Evolutionary conservation across 129 eudicot species (phyloP), one percentile per base, ranked within the genome.

Genomic region (Ambrosia trifida): DNA sequence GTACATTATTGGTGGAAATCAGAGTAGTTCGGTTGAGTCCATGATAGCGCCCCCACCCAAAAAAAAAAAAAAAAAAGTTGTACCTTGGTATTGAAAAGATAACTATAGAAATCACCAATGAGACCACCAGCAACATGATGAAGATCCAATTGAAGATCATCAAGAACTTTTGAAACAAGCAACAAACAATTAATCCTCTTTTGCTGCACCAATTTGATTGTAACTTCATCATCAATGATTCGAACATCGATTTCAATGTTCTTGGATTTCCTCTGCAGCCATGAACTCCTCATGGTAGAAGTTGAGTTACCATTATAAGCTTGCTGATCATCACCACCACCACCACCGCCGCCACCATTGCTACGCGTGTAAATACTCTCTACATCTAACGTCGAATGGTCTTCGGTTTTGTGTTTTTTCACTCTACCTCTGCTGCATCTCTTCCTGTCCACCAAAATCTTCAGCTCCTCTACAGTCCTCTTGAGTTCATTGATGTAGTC

Each of bases 111-210:
- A 70, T 95, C 99, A 24, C 99, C 99, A 64, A 90, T 83, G 6
- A 90, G 86, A 43, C 99, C 99, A 46, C 99, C 99, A 20, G 96
- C 99, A 76, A 95, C 99, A 88, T 95, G 97, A 58, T 86, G 91
- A 13, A 95, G 84, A 84, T 95, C 99, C 58, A 95, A 50, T 78
- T 90, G 94, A 69, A 95, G 88, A 61, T 95, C 99, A 76, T 95
- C 96, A 75, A 95, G 94, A 52, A 83, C 87, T 75, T 85, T 84
- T 10, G 99, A 90, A 43, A 90, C 97, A 47, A 80, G 69, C 30
- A 90, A 72, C 77, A 95, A 67, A 72, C 94, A 82, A 49, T 85
- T 95, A 50, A 86, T 76, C 72, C 87, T 82, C 88, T 90, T 95
- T 51, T 89, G 87, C 14, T 95, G 99, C 52, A 89, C 99, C 63